Evolutionary conservation across 257 asterid genomes (phyloP).

Genomic region (Henckelia pumila): DNA sequence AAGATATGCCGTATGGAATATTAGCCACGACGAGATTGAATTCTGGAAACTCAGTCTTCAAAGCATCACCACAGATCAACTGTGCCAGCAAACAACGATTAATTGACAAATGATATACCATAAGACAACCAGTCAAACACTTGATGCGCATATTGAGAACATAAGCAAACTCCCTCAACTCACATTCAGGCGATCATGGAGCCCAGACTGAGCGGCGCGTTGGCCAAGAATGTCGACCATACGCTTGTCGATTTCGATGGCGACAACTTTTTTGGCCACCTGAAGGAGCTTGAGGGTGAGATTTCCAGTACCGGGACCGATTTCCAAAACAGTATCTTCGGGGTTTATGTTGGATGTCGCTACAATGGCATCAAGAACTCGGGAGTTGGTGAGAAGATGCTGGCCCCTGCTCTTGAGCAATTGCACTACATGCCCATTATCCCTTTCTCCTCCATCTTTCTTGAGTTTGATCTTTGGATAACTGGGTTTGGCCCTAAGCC

Average conservation of each 20-base stretch:
- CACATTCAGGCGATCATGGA: constrained; percentile 54
- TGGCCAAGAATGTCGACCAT: constrained; percentile 68
- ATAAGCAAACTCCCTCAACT: constrained; percentile 22
- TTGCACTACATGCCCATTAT: constrained; percentile 32
- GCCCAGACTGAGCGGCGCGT: constrained; percentile 60
- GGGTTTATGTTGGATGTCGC: constrained; percentile 54
- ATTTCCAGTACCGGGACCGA: constrained; percentile 97
- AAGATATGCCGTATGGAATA: constrained; percentile 86
- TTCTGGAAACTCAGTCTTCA: constrained; percentile 65
- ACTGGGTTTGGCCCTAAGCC: constrained; percentile 42
- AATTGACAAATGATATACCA: constrained; percentile 11
- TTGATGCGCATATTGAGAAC: background rate
- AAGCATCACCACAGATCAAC: constrained; percentile 71
- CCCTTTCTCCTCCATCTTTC: constrained; percentile 18
- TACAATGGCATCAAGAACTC: constrained; percentile 69
- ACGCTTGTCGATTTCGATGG: constrained; percentile 77
- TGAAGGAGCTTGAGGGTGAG: constrained; percentile 85
- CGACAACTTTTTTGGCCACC: constrained; percentile 63
- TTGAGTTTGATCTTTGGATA: constrained; percentile 29
- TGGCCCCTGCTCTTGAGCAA: constrained; percentile 84
- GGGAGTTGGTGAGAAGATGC: constrained; percentile 74
- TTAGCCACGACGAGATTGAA: constrained; percentile 93
- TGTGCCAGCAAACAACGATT: constrained; percentile 27
- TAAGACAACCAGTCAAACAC: constrained; percentile 49
- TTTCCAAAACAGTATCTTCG: constrained; percentile 80